Conservation (phyloP, 306 rosid genomes). For the Cucurbita moschata region DNA sequence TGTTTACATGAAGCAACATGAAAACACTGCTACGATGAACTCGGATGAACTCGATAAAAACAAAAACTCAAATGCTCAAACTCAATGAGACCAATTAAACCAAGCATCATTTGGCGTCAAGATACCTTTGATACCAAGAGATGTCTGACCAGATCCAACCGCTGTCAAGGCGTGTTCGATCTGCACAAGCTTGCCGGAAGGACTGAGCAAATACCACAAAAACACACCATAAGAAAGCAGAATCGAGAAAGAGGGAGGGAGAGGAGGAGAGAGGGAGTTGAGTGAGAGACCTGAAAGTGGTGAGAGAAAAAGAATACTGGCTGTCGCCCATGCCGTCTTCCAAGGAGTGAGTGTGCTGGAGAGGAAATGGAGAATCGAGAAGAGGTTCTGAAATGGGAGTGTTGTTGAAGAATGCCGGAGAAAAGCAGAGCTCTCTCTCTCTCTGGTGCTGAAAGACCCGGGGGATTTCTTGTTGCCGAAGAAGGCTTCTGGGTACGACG, state of each 20-base stretch:
- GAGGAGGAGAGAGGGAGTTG: not conserved
- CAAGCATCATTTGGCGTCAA: not conserved
- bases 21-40: not conserved
- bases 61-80: not conserved
- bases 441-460: not conserved
- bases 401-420: not conserved
- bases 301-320: constrained; percentile 41
- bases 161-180: constrained; percentile 97
- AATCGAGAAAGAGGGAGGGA: not conserved
- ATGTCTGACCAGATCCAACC: constrained; percentile 93
- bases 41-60: not conserved
- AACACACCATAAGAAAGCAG: not conserved
- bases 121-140: constrained; percentile 87
- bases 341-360: not conserved
- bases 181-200: constrained; percentile 95
- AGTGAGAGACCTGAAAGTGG: constrained; percentile 30
- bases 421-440: not conserved
- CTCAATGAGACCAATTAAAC: not conserved
- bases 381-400: not conserved
- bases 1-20: not conserved
- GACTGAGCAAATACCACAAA: constrained; percentile 28
- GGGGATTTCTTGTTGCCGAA: constrained; percentile 10
- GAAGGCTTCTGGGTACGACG: not conserved
- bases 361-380: not conserved
- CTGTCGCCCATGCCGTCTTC: constrained; percentile 31